A percentile compares a stretch with the other conserved stretches of the same genome.
phyloP scores from a whole-genome alignment of 2,329 filamentous ascomycete genomes.

The Colletotrichum falcatum region DNA sequence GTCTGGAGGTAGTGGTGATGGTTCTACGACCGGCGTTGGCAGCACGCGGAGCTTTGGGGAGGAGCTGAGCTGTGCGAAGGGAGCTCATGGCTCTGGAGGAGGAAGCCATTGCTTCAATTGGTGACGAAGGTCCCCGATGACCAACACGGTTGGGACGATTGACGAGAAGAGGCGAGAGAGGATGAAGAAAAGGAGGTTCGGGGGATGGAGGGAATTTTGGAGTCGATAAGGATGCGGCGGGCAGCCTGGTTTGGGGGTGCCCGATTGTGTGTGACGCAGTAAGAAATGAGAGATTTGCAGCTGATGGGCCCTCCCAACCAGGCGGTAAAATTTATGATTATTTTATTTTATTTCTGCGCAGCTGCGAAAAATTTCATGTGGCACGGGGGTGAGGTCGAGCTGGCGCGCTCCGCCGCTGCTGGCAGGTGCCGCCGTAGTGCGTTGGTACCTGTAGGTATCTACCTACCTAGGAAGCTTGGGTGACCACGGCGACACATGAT shows the following conservation, averaged over 20 bases:
- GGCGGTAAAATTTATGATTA: slow-evolving; percentile 38
- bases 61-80: slow-evolving; percentile 46
- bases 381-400: slow-evolving; percentile 37
- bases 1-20: slow-evolving; percentile 50
- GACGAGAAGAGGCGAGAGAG: slow-evolving; percentile 23
- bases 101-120: slow-evolving; percentile 57
- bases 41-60: slow-evolving; percentile 45
- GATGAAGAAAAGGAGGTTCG: slow-evolving; percentile 21
- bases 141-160: slow-evolving; percentile 12
- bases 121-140: slow-evolving; percentile 39
- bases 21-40: slow-evolving; percentile 47
- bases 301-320: slow-evolving; percentile 35
- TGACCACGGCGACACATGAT: slow-evolving; percentile 3
- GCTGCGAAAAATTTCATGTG: slow-evolving; percentile 40
- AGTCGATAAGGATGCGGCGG: slow-evolving; percentile 39
- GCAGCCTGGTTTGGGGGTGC: slow-evolving; percentile 26
- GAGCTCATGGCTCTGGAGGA: slow-evolving; percentile 57
- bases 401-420: slow-evolving; percentile 33
- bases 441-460: background rate
- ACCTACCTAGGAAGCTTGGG: slow-evolving; percentile 23
- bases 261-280: slow-evolving; percentile 34
- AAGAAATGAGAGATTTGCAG: slow-evolving; percentile 33
- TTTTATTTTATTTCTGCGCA: slow-evolving; percentile 1
- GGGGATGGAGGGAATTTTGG: slow-evolving; percentile 34
- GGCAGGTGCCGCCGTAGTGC: background rate